phyloP scores from a whole-genome alignment of 177 flowering plant genomes.

The Vitis hybrid region DNA sequence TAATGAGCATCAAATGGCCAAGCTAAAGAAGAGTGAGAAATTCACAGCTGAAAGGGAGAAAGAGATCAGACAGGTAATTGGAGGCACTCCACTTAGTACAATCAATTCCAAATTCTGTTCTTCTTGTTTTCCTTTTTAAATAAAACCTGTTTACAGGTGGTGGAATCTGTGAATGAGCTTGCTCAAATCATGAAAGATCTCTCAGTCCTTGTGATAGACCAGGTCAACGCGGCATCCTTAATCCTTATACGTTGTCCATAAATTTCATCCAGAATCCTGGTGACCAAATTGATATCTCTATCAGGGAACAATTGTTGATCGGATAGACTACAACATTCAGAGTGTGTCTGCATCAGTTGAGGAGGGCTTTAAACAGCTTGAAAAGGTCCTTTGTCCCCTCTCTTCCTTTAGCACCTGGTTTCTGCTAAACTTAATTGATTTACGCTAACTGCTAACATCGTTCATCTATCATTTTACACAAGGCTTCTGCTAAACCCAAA shows the following conservation, averaged over 20 bases:
- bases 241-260: background rate
- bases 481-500: too few relatives aligned
- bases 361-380: constrained; percentile 83
- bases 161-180: constrained; percentile 94
- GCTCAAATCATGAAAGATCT: constrained; percentile 99
- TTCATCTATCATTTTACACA: too few relatives aligned
- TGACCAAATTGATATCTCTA: constrained; percentile 14
- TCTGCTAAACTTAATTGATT: too few relatives aligned
- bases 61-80: constrained; percentile 80
- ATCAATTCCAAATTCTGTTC: background rate
- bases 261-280: background rate
- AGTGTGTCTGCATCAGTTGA: constrained; percentile 87
- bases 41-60: constrained; percentile 85
- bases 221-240: constrained; percentile 44
- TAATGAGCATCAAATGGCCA: constrained; percentile 72
- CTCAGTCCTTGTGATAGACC: constrained; percentile 95
- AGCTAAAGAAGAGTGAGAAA: constrained; percentile 70
- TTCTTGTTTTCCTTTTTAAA: background rate
- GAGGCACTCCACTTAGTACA: background rate
- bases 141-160: constrained; percentile 51
- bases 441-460: too few relatives aligned
- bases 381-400: constrained; percentile 53
- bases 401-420: too few relatives aligned
- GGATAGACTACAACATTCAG: constrained; percentile 95
- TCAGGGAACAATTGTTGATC: constrained; percentile 95